These are phyloP conservation scores for Melanogaster broomeanus DNA, from an alignment of 768 basidiomycete species.

Conservation along the genomic window DNA sequence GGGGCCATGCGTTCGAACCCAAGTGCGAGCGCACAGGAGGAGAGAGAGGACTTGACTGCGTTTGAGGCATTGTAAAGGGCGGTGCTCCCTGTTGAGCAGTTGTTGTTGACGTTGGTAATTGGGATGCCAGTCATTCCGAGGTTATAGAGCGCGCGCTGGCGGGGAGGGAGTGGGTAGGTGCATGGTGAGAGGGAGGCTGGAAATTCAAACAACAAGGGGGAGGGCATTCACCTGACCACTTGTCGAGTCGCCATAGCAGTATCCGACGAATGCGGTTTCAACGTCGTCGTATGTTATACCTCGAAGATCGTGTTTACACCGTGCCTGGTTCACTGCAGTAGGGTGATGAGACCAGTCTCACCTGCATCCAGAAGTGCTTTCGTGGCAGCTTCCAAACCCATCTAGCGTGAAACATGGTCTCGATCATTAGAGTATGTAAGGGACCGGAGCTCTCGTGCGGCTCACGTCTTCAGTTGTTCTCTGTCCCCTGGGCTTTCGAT, in stretches of 20 bases:
- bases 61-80: slow-evolving; percentile 77
- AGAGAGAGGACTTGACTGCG: slow-evolving; percentile 67
- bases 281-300: slow-evolving; percentile 83
- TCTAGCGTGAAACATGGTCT: slow-evolving; percentile 40
- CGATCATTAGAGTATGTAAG: not conserved
- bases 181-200: not conserved
- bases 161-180: not conserved
- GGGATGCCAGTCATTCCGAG: slow-evolving; percentile 85
- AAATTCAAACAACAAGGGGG: too few species aligned
- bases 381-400: slow-evolving; percentile 85
- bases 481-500: slow-evolving; percentile 57
- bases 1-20: slow-evolving; percentile 87
- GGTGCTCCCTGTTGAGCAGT: slow-evolving; percentile 80
- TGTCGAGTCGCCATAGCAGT: slow-evolving; percentile 80
- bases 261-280: slow-evolving; percentile 75
- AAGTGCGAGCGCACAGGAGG: slow-evolving; percentile 76
- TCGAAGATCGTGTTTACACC: slow-evolving; percentile 20
- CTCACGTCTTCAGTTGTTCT: slow-evolving; percentile 74
- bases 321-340: not conserved
- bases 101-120: slow-evolving; percentile 86
- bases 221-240: slow-evolving; percentile 71
- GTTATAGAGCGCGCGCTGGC: slow-evolving; percentile 74
- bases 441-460: not conserved
- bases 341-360: slow-evolving; percentile 20
- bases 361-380: slow-evolving; percentile 88